A percentile compares a stretch with the other conserved stretches of the same genome.
phyloP scores from a whole-genome alignment of 148 eudicot species.

The Camellia lanceoleosa region DNA sequence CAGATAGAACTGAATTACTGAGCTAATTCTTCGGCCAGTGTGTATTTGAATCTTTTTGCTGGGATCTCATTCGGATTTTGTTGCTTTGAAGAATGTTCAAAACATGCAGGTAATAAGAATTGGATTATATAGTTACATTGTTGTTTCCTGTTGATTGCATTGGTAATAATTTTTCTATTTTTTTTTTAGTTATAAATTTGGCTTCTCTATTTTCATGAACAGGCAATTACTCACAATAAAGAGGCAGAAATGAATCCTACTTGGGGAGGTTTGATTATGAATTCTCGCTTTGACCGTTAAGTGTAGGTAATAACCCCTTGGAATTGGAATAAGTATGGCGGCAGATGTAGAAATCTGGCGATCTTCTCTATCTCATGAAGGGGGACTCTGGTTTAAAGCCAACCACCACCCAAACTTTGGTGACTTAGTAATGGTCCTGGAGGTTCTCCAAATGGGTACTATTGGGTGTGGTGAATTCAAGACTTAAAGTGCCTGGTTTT shows the following conservation, averaged over 20 bases:
- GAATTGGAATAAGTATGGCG: too few relatives aligned
- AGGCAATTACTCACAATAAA: background rate
- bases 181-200: background rate
- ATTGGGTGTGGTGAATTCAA: too few relatives aligned
- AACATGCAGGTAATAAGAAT: background rate
- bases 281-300: too few relatives aligned
- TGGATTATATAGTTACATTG: background rate
- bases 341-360: too few relatives aligned
- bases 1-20: background rate
- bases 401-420: too few relatives aligned
- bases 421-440: too few relatives aligned
- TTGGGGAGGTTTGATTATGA: too few relatives aligned
- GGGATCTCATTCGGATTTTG: background rate
- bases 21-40: background rate
- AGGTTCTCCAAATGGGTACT: too few relatives aligned
- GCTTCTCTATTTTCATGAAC: background rate
- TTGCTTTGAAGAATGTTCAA: background rate
- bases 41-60: background rate
- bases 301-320: too few relatives aligned
- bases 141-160: background rate
- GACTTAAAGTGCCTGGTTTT: too few relatives aligned
- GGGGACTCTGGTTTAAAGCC: too few relatives aligned
- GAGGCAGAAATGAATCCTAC: background rate
- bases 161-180: background rate
- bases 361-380: too few relatives aligned